Evolutionary conservation across 805 yeast genomes (phyloP).

Genomic region (Candida khao-thaluensis): DNA sequence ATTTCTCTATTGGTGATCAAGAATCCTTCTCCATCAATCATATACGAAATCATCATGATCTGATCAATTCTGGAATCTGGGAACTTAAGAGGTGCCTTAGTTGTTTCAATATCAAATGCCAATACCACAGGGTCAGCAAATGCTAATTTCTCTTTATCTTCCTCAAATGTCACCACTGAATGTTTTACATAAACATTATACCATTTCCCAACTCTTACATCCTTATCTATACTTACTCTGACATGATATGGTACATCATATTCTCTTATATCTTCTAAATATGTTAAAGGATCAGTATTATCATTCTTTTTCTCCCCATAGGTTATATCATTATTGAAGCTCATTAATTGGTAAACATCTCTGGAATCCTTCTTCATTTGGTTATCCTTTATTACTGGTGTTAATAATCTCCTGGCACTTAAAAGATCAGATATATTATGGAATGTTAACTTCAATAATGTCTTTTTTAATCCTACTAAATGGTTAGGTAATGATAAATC

Average conservation of each 20-base stretch:
- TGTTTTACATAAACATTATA: slow-evolving; percentile 70
- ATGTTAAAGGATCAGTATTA: slow-evolving; percentile 54
- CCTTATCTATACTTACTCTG: slow-evolving; percentile 87
- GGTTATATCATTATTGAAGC: slow-evolving; percentile 34
- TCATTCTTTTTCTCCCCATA: slow-evolving; percentile 25
- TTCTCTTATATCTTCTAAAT: slow-evolving; percentile 80
- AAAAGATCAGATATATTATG: slow-evolving; percentile 72
- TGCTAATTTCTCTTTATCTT: slow-evolving; percentile 72
- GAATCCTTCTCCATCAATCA: slow-evolving; percentile 98
- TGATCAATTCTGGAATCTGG: slow-evolving; percentile 91
- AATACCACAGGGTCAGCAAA: slow-evolving; percentile 97
- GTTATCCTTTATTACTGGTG: slow-evolving; percentile 72
- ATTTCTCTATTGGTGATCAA: slow-evolving; percentile 92
- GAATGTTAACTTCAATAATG: slow-evolving; percentile 66
- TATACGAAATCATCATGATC: slow-evolving; percentile 98
- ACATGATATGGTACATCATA: slow-evolving; percentile 97
- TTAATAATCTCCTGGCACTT: slow-evolving; percentile 66
- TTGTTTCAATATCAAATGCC: slow-evolving; percentile 97
- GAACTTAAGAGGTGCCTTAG: slow-evolving; percentile 92
- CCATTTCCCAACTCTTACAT: slow-evolving; percentile 95
- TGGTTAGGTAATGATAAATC: slow-evolving; percentile 86
- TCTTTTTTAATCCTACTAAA: slow-evolving; percentile 68
- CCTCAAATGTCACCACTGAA: slow-evolving; percentile 53
- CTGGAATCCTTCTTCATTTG: slow-evolving; percentile 58
- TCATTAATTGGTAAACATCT: slow-evolving; percentile 63